phyloP scores from a whole-genome alignment of 2,329 filamentous ascomycete genomes.

The Helotiales sp. region DNA sequence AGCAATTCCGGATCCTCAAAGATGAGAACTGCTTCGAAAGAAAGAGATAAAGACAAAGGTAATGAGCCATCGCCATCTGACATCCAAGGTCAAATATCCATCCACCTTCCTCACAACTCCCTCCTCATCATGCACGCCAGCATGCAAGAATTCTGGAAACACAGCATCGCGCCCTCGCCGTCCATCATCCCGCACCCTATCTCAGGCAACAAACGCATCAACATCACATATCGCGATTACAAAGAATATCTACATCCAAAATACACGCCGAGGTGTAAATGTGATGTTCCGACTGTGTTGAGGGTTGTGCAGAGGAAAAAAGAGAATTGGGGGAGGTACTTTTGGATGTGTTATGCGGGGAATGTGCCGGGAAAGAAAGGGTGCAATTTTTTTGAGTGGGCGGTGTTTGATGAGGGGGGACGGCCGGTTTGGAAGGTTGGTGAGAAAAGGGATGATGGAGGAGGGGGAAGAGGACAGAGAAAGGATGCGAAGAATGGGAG shows the following conservation, averaged over 20 bases:
- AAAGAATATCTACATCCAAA: constrained; percentile 76
- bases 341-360: constrained; percentile 90
- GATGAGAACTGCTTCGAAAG: background rate
- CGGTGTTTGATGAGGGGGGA: constrained; percentile 84
- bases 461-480: background rate
- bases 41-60: constrained; percentile 46
- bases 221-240: constrained; percentile 93
- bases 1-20: too few species aligned
- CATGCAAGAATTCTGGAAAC: constrained; percentile 98
- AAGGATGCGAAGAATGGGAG: background rate
- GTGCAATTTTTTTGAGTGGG: constrained; percentile 85
- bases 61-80: too few species aligned
- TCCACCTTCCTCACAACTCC: constrained; percentile 93
- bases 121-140: constrained; percentile 95
- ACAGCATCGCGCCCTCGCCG: constrained; percentile 75
- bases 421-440: constrained; percentile 66
- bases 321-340: constrained; percentile 79
- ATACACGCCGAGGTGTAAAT: constrained; percentile 78
- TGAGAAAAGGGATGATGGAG: background rate
- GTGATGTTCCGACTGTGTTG: constrained; percentile 70
- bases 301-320: constrained; percentile 80
- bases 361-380: constrained; percentile 71
- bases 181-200: constrained; percentile 86
- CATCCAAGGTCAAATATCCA: constrained; percentile 82
- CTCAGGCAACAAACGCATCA: constrained; percentile 80